Conservation (phyloP, 2,329 filamentous ascomycete species). For the Colletotrichum chrysophilum region DNA sequence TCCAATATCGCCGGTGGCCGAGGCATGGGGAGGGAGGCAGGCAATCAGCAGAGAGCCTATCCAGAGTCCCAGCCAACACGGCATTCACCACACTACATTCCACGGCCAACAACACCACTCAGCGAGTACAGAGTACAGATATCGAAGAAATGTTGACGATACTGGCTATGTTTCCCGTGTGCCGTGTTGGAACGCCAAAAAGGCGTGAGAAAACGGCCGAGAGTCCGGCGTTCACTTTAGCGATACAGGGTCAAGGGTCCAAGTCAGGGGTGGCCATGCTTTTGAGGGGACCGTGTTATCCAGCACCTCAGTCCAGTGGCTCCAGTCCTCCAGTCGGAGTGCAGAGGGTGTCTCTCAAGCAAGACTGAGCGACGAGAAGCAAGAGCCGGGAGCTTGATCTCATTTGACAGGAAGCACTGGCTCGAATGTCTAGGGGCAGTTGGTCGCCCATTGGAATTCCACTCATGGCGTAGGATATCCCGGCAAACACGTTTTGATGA, state of each 20-base stretch:
- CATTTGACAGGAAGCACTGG: background rate
- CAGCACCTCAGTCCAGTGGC: background rate
- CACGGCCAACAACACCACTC: background rate
- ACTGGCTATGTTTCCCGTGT: background rate
- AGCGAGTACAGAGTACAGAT: no score
- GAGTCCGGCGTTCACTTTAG: background rate
- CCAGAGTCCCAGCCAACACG: background rate
- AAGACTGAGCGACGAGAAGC: background rate
- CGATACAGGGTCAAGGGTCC: constrained; percentile 1
- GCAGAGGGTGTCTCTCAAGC: background rate
- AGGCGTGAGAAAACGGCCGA: background rate
- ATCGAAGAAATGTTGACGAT: background rate
- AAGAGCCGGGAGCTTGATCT: background rate
- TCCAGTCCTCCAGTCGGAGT: background rate
- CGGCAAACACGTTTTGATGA: background rate
- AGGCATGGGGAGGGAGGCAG: background rate
- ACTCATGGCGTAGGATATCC: background rate
- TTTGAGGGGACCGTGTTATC: background rate
- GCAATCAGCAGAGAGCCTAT: background rate
- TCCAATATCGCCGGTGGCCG: background rate
- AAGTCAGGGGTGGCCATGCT: background rate
- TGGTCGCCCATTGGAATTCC: background rate
- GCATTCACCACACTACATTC: background rate
- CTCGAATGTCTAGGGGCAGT: background rate
- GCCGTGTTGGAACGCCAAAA: background rate